Base-by-base conservation (phyloP, 2,329 filamentous ascomycete species). In the Claviceps capensis region DNA sequence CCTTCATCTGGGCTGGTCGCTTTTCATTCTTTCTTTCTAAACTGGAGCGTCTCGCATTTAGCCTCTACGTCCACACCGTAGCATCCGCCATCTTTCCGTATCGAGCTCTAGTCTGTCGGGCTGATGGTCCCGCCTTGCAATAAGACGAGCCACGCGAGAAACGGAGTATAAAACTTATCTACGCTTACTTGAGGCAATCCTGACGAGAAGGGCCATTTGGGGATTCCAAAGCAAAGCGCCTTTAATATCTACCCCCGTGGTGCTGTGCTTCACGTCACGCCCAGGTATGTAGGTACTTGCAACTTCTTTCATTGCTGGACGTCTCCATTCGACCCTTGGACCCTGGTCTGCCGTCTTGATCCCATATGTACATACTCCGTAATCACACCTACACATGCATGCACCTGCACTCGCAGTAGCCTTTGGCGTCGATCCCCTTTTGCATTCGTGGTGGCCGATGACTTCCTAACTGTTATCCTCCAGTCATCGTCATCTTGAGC, bases 341-440 rank as follows among this genome's bases (percentile, higher is more conserved):
- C 50, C 50, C 37, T 50, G 36, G 43, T 17, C 41, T 42, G 51
- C 43, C 48, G 41, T 46, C 40, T 19, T 49, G 34, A 23, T 47
- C 42, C 26, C 26, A 30, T 30, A 30, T 30, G 26, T n/a, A 19
- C 2, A 2, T 8, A 30, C 26, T 30, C 26, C 43, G 22, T 22
- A 46, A 46, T 50, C 37, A 16, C 40, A 16, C 34, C 11, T 48
- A 22, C 48, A 36, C 37, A 26, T 30, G 26, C 26, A 11, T 30
- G 26, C 8, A 11, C 26, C 26, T 30, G 26, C 2, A 30, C 22
- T 42, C 38, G 43, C 26, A 11, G 43, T 14, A n/a, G n/a, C 40
- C 23, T 36, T 37, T 8, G 47, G 26, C 38, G 43, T 47, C 48
- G 48, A 47, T 42, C 37, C 37, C 23, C 30, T 14, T 30, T 26